Base-by-base conservation (phyloP, 164 flowering plant species). In the Magnolia changhungtana region DNA sequence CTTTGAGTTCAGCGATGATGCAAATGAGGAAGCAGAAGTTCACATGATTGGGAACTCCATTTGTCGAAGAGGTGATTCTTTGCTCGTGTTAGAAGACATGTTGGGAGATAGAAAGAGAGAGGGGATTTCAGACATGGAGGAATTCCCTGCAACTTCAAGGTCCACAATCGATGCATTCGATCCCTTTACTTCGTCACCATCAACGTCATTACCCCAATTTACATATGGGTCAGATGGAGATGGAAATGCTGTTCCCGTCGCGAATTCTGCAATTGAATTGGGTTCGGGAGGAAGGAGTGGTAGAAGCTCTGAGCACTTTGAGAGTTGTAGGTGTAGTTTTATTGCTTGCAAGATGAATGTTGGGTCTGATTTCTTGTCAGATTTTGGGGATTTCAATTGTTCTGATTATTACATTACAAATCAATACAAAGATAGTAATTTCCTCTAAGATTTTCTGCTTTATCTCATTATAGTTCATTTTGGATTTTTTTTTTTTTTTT, bases 51-150 rank as follows among this genome's bases (percentile, higher is more conserved):
- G 20, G 27, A 21, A 23, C 61, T 55, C 59, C 61, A 55, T 69
- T 45, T 31, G 45, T 69, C 14, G 8, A 45, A 45, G 7, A 4
- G 4, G 8, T 37, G 72, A 45, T 31, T 69, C 72, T 69, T 31
- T 45, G 8, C 52, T 69, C 2, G 72, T 45, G 7, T n/a, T 69
- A 24, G 72, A 31, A 50, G 31, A 21, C 51, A 75, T 68, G 72
- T 11, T 31, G 50, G 72, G 50, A 67, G 50, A 67, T 29, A 50
- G 77, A 23, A 8, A 52, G 20, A 75, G 72, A 61, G 27, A 19
- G 14, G 64, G 31, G n/a, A 16, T 10, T 67, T 51, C 77, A 66
- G 45, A 66, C 16, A 11, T 16, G 61, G 61, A 11, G 61, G 61
- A 55, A 55, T 21, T 8, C 69, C 29, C 13, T 66, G 31, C 29